Evolutionary conservation across 768 basidiomycete species (phyloP).

Genomic region (Tubosaeta sp.): DNA sequence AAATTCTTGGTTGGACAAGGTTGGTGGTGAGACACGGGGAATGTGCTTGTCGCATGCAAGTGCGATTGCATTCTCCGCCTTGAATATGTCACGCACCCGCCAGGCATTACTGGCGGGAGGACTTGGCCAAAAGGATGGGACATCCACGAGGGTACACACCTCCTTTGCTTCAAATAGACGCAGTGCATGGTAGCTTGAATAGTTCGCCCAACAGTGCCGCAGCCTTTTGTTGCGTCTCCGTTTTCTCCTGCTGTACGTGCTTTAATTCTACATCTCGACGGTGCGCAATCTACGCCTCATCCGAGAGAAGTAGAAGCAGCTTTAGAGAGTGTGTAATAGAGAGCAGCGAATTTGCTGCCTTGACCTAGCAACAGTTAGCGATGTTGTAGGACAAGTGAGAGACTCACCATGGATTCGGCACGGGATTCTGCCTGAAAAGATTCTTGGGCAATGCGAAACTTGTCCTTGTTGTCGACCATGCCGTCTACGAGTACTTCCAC

Average conservation of each 20-base stretch:
- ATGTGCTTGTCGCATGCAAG: too few relatives aligned
- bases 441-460: constrained; percentile 82
- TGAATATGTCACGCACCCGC: background rate
- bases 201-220: constrained; percentile 62
- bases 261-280: constrained; percentile 73
- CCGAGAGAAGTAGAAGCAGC: constrained; percentile 79
- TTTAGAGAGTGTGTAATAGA: constrained; percentile 95
- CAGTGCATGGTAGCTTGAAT: constrained; percentile 29
- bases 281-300: constrained; percentile 83
- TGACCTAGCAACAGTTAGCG: constrained; percentile 47
- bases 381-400: background rate
- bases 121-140: background rate
- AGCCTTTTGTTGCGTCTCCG: constrained; percentile 57
- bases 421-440: constrained; percentile 80
- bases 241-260: constrained; percentile 59
- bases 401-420: constrained; percentile 79
- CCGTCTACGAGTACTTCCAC: constrained; percentile 84
- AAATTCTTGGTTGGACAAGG: too few relatives aligned
- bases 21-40: too few relatives aligned
- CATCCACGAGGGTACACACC: background rate
- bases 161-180: too few relatives aligned
- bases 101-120: background rate
- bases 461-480: constrained; percentile 91
- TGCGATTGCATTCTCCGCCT: too few relatives aligned
- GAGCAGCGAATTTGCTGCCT: constrained; percentile 82